Evolutionary conservation across 1,284 basidiomycete species (phyloP), one percentile per base, ranked within the genome.

Genomic region (Irpex rosettiformis): DNA sequence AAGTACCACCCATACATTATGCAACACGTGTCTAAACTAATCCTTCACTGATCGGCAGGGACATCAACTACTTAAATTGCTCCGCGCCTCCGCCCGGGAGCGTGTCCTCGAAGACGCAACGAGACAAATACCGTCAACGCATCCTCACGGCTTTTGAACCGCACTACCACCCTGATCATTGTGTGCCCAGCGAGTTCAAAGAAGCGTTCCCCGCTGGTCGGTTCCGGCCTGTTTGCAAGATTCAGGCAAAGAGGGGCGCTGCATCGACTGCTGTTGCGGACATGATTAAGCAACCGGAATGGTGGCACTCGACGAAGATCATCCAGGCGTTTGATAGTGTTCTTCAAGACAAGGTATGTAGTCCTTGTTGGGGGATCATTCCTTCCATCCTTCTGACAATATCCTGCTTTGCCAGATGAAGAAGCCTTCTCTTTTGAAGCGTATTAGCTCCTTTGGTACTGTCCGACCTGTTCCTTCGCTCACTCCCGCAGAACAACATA

Each of bases 151-250:
- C 91, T 0, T 90, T 96, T 65, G 94, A 95, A 52, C 81, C 85
- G 6, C 88, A 88, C 68, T 93, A 91, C 68, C 91, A 92, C 66
- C 89, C 91, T 25, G 90, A 93, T 69, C 88, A 93, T 67, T 84
- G 85, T 47, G 82, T 93, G 29, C 89, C 90, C 11, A 89, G 89
- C 61, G 96, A 98, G 72, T 93, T 96, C 78, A 94, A 95, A 69
- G 93, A 97, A 69, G 93, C 96, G 2, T 98, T 96, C 77, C 94
- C 96, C 3, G 91, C 89, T 1, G 94, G 94, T 52, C 82, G 91
- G 53, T 93, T 94, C 77, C 78, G 88, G 49, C 89, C 89, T 10
- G 83, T 89, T 43, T 94, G 88, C 78, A 91, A 89, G 71, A 93
- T 91, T 58, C 88, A 88, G 70, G 89, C 87, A 29, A 93, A 91